phyloP scores from a whole-genome alignment of 345 rosid genomes.

The Punica granatum region DNA sequence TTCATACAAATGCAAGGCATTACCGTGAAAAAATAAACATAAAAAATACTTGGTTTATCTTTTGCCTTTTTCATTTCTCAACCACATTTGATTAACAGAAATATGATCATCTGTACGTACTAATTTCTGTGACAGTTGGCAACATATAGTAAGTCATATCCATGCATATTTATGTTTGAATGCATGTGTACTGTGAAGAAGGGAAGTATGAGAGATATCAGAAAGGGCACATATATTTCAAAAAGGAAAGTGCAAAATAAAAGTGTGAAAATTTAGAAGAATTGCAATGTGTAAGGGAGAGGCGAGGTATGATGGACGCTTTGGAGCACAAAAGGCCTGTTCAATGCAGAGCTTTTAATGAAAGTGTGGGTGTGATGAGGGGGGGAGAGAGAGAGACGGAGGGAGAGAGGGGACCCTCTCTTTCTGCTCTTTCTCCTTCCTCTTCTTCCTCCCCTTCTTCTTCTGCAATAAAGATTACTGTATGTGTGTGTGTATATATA shows the following conservation, averaged over 20 bases:
- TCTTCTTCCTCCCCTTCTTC: conserved; percentile 2
- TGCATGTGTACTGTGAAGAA: too few species aligned
- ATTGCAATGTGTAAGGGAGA: neutral
- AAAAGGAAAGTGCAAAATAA: neutral
- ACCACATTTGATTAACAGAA: too few species aligned
- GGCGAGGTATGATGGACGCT: neutral
- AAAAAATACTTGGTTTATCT: too few species aligned
- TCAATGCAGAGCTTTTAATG: conserved; percentile 9
- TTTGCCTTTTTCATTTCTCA: too few species aligned
- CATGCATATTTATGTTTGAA: too few species aligned
- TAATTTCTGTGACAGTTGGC: too few species aligned
- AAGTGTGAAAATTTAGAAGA: neutral
- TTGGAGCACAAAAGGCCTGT: conserved; percentile 1
- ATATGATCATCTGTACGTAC: too few species aligned
- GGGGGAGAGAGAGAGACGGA: neutral
- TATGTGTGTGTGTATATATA: too few species aligned
- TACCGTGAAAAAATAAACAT: too few species aligned
- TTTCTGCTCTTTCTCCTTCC: neutral
- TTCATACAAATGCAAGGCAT: too few species aligned
- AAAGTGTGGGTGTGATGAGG: neutral
- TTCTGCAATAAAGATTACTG: conserved; percentile 32
- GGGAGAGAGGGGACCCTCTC: conserved; percentile 4
- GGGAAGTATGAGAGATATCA: neutral
- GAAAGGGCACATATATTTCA: neutral
- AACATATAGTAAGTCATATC: too few species aligned